phyloP scores from a whole-genome alignment of 495 filamentous ascomycete genomes.

The Venustampulla echinocandica region DNA sequence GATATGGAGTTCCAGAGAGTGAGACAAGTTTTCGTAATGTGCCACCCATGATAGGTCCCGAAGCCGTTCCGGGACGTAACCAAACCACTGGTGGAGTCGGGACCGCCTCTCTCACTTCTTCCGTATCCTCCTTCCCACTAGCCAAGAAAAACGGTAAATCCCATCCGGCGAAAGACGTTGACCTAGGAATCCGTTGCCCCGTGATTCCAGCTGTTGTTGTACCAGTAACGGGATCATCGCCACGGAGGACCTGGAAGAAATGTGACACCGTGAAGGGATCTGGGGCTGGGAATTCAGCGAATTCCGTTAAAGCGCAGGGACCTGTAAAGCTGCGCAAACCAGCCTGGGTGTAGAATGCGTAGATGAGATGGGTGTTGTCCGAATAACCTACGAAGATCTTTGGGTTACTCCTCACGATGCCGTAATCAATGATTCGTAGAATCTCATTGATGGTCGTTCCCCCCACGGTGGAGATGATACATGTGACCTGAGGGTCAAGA shows the following conservation, averaged over 20 bases:
- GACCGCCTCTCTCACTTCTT: too few relatives aligned
- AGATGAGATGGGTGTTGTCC: slow-evolving; percentile 30
- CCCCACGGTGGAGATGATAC: slow-evolving; percentile 27
- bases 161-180: slow-evolving; percentile 2
- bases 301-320: slow-evolving; percentile 24
- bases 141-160: too few relatives aligned
- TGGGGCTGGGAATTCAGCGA: slow-evolving; percentile 17
- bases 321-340: slow-evolving; percentile 33
- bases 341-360: slow-evolving; percentile 24
- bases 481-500: slow-evolving; percentile 20
- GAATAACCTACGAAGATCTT: slow-evolving; percentile 31
- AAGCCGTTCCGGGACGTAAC: too few relatives aligned
- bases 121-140: too few relatives aligned
- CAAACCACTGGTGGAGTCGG: too few relatives aligned
- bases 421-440: slow-evolving; percentile 25
- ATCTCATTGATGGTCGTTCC: slow-evolving; percentile 26
- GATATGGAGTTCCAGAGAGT: slow-evolving; percentile 20
- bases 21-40: slow-evolving; percentile 23
- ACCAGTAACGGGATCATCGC: background rate
- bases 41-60: slow-evolving; percentile 28
- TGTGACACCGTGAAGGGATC: slow-evolving; percentile 7
- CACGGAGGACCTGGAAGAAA: slow-evolving; percentile 1
- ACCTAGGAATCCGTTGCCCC: background rate
- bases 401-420: slow-evolving; percentile 22
- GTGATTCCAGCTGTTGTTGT: background rate